Percentiles rank a stretch among this genome's conserved stretches.
These are phyloP conservation scores for Pleurotus djamor DNA, from an alignment of 768 basidiomycete genomes.

Conservation along the genomic window DNA sequence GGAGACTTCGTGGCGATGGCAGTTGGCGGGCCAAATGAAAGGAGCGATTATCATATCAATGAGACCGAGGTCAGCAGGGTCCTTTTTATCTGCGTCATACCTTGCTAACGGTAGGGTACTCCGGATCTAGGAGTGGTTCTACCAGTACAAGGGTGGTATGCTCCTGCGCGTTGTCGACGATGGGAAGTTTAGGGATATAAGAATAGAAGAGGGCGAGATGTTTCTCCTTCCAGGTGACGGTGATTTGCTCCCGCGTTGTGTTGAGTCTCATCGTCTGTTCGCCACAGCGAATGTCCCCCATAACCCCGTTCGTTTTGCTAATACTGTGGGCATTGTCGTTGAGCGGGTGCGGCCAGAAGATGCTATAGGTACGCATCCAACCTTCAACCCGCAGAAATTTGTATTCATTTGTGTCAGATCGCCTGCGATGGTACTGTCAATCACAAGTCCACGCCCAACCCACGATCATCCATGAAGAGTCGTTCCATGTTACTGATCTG, in stretches of 20 bases:
- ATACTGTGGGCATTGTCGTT: constrained; percentile 91
- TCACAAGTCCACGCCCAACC: constrained; percentile 56
- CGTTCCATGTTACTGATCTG: constrained; percentile 86
- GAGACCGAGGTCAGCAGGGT: constrained; percentile 73
- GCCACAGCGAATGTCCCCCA: constrained; percentile 88
- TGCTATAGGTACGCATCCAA: constrained; percentile 58
- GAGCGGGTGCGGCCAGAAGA: constrained; percentile 80
- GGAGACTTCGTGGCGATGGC: constrained; percentile 94
- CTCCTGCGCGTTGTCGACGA: constrained; percentile 83
- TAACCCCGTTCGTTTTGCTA: constrained; percentile 87
- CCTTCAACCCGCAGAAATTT: background rate
- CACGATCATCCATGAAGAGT: constrained; percentile 79
- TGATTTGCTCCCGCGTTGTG: constrained; percentile 11
- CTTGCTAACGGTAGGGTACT: background rate
- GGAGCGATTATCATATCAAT: constrained; percentile 94
- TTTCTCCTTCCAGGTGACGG: constrained; percentile 82
- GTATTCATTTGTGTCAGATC: constrained; percentile 49
- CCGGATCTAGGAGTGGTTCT: constrained; percentile 88
- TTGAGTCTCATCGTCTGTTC: background rate
- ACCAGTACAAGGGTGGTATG: constrained; percentile 95
- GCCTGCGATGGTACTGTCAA: constrained; percentile 89
- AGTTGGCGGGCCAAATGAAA: constrained; percentile 92
- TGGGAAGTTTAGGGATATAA: constrained; percentile 77
- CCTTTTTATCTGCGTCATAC: background rate
- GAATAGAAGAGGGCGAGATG: constrained; percentile 95